These are phyloP conservation scores for Fusarium kyushuense DNA, from an alignment of 2,329 filamentous ascomycete species.

Conservation along the genomic window DNA sequence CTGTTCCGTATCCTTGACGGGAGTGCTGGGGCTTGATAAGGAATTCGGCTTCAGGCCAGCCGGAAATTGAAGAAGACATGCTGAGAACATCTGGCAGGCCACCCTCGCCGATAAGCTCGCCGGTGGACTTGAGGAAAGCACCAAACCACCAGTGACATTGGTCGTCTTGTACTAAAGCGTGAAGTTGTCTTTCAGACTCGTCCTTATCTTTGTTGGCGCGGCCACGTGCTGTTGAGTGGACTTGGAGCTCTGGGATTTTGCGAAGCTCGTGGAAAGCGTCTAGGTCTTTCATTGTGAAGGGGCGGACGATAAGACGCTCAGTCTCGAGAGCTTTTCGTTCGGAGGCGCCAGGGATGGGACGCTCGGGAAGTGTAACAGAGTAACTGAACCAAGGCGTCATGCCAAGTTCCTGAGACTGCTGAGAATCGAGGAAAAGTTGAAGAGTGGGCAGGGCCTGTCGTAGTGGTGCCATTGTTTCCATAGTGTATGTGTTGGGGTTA, in stretches of 20 bases:
- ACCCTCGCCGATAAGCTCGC: constrained; percentile 35
- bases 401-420: constrained; percentile 29
- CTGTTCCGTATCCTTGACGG: constrained; percentile 38
- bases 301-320: constrained; percentile 30
- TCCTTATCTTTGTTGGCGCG: constrained; percentile 29
- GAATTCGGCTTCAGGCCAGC: constrained; percentile 40
- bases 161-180: constrained; percentile 18
- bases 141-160: constrained; percentile 36
- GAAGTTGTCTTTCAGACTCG: constrained; percentile 25
- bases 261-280: constrained; percentile 38
- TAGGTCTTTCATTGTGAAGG: constrained; percentile 25
- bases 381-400: constrained; percentile 42
- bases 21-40: constrained; percentile 29
- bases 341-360: constrained; percentile 22
- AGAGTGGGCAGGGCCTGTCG: constrained; percentile 17
- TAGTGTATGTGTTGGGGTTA: constrained; percentile 3
- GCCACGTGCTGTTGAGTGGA: constrained; percentile 22
- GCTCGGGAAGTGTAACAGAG: constrained; percentile 33
- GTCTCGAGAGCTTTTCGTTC: constrained; percentile 32
- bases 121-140: constrained; percentile 33
- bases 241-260: constrained; percentile 7
- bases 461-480: constrained; percentile 36
- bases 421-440: constrained; percentile 9
- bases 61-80: constrained; percentile 30
- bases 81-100: constrained; percentile 27